These are phyloP conservation scores for Colletotrichum sansevieriae DNA, from an alignment of 2,329 filamentous ascomycete genomes.

Conservation along the genomic window DNA sequence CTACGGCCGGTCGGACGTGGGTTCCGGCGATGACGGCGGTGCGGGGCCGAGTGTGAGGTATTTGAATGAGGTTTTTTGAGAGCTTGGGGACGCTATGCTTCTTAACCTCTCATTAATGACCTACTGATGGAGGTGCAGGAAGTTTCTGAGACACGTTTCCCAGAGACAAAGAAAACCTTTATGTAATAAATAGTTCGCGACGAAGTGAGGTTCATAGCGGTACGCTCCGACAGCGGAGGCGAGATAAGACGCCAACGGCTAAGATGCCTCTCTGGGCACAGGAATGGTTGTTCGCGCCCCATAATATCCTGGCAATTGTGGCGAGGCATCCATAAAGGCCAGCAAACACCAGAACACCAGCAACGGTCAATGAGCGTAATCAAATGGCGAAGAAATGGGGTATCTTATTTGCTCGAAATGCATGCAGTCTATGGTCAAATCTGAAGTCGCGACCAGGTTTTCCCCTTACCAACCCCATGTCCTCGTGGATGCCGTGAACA, in stretches of 20 bases:
- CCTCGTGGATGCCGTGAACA: constrained; percentile 88
- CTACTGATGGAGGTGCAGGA: not conserved
- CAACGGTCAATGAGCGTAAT: not conserved
- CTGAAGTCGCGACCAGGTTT: not conserved
- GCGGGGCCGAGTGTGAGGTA: constrained; percentile 21
- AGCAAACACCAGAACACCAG: too few relatives aligned
- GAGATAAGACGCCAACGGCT: constrained; percentile 15
- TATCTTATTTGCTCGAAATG: constrained; percentile 37
- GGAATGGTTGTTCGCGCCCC: constrained; percentile 18
- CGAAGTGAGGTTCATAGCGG: constrained; percentile 19
- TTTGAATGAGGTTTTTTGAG: constrained; percentile 8
- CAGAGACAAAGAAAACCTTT: not conserved
- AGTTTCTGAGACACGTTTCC: not conserved
- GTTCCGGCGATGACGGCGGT: constrained; percentile 8
- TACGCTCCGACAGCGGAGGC: constrained; percentile 35
- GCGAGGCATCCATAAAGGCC: not conserved
- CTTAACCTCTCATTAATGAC: constrained; percentile 3
- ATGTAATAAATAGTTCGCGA: constrained; percentile 3
- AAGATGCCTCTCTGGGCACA: constrained; percentile 7
- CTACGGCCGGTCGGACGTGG: not conserved
- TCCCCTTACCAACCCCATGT: constrained; percentile 90
- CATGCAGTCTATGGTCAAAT: constrained; percentile 3
- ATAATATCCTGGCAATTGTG: constrained; percentile 4
- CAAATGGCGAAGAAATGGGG: constrained; percentile 7
- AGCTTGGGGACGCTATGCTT: constrained; percentile 16